Conservation (phyloP, 1,284 basidiomycete genomes). For the Trametes pubescens region DNA sequence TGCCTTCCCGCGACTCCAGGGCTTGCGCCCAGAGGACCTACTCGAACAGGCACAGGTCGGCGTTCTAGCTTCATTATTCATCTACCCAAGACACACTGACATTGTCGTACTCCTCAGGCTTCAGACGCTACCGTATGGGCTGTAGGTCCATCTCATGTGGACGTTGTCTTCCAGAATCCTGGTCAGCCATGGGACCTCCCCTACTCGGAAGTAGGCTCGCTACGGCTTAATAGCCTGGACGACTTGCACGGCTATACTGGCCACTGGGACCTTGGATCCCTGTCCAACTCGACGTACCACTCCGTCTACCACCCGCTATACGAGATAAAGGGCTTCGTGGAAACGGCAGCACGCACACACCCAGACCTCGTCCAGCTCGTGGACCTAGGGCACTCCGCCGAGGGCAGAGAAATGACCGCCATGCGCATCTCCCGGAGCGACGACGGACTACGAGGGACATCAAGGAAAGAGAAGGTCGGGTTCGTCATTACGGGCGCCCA, state of each 20-base stretch:
- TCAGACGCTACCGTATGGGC: slow-evolving; percentile 42
- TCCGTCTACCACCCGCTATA: slow-evolving; percentile 58
- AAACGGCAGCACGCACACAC: slow-evolving; percentile 50
- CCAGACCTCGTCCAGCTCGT: slow-evolving; percentile 53
- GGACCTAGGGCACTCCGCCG: slow-evolving; percentile 59
- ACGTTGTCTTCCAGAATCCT: slow-evolving; percentile 28
- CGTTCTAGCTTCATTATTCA: background rate
- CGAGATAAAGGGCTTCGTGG: slow-evolving; percentile 62
- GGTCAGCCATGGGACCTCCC: slow-evolving; percentile 8
- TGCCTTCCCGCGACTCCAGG: slow-evolving; percentile 3
- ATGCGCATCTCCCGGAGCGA: slow-evolving; percentile 52
- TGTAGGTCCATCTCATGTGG: slow-evolving; percentile 36
- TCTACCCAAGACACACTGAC: background rate
- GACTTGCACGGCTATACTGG: background rate
- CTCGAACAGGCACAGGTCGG: slow-evolving; percentile 31
- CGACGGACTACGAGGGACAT: background rate
- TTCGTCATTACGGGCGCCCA: slow-evolving; percentile 81
- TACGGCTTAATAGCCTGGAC: slow-evolving; percentile 5
- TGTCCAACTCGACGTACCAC: slow-evolving; percentile 55
- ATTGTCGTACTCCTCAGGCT: slow-evolving; percentile 25
- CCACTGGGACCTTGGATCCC: slow-evolving; percentile 41
- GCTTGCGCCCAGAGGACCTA: slow-evolving; percentile 25
- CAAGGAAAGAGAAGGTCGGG: slow-evolving; percentile 49
- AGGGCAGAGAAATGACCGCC: slow-evolving; percentile 63
- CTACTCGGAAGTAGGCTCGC: slow-evolving; percentile 13